Percentiles rank a stretch among this genome's conserved stretches.
phyloP scores from a whole-genome alignment of 2,329 filamentous ascomycete species.

The Sporothrix euskadiensis region DNA sequence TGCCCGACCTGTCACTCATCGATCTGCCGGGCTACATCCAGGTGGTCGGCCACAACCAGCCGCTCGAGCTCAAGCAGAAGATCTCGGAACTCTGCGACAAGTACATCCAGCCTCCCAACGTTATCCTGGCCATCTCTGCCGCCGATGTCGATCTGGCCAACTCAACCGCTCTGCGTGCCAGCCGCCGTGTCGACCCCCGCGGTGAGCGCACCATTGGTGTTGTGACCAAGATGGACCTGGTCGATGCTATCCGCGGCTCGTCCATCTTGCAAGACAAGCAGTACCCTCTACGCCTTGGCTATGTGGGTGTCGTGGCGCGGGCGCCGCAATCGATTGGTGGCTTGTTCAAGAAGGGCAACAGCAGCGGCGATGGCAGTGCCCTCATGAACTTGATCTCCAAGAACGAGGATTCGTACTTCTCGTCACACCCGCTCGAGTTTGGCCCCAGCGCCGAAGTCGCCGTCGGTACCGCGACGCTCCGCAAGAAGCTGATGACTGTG shows the following conservation, averaged over 20 bases:
- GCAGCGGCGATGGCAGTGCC: slow-evolving; percentile 50
- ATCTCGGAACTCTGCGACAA: slow-evolving; percentile 96
- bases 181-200: slow-evolving; percentile 85
- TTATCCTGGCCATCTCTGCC: slow-evolving; percentile 95
- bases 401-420: slow-evolving; percentile 88
- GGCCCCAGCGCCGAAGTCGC: slow-evolving; percentile 69
- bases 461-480: slow-evolving; percentile 81
- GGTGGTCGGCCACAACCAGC: slow-evolving; percentile 87
- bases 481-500: slow-evolving; percentile 96
- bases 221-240: slow-evolving; percentile 98
- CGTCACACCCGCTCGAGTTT: slow-evolving; percentile 76
- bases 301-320: slow-evolving; percentile 90
- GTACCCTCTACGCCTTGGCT: slow-evolving; percentile 91
- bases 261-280: slow-evolving; percentile 83
- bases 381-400: slow-evolving; percentile 78
- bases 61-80: slow-evolving; percentile 87
- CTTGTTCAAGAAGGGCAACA: slow-evolving; percentile 78
- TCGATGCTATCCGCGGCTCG: slow-evolving; percentile 77
- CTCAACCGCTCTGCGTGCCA: slow-evolving; percentile 87
- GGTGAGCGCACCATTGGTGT: slow-evolving; percentile 97
- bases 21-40: slow-evolving; percentile 98
- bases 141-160: slow-evolving; percentile 97
- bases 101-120: slow-evolving; percentile 94
- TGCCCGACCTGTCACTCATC: slow-evolving; percentile 92
- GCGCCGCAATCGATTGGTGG: slow-evolving; percentile 62